Percentiles rank a stretch among this genome's conserved stretches.
Conservation (phyloP, 1,284 basidiomycete species). For the Sanghuangporus baumii region DNA sequence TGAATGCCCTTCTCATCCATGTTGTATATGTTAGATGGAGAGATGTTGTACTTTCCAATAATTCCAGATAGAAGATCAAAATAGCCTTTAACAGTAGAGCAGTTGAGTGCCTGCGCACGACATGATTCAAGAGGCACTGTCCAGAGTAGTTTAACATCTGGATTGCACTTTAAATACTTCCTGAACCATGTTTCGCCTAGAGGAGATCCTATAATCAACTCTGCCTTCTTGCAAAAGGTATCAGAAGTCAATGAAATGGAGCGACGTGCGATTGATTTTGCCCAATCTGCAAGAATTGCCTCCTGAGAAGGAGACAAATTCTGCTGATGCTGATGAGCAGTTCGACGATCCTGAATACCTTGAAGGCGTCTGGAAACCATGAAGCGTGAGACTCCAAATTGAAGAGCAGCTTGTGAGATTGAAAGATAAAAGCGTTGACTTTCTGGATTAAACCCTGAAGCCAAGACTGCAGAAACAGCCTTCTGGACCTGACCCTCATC, state of each 20-base stretch:
- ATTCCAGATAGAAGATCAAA: slow-evolving; percentile 18
- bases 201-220: not conserved
- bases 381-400: not conserved
- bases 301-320: not conserved
- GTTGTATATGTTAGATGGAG: slow-evolving; percentile 23
- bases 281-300: not conserved
- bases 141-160: not conserved
- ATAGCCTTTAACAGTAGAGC: slow-evolving; percentile 15
- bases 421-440: not conserved
- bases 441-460: not conserved
- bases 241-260: not conserved
- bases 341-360: not conserved
- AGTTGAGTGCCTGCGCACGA: slow-evolving; percentile 18
- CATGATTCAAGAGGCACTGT: slow-evolving; percentile 15
- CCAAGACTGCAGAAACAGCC: not conserved
- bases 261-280: not conserved
- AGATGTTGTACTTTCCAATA: slow-evolving; percentile 18
- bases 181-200: slow-evolving; percentile 13
- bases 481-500: not conserved
- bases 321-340: not conserved
- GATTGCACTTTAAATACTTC: slow-evolving; percentile 5
- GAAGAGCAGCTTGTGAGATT: not conserved
- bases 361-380: not conserved
- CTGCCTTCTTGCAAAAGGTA: not conserved
- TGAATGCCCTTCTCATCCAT: slow-evolving; percentile 25